A percentile compares a stretch with the other conserved stretches of the same genome.
phyloP scores from a whole-genome alignment of 257 asterid species.

The Solanum paucissectum region DNA sequence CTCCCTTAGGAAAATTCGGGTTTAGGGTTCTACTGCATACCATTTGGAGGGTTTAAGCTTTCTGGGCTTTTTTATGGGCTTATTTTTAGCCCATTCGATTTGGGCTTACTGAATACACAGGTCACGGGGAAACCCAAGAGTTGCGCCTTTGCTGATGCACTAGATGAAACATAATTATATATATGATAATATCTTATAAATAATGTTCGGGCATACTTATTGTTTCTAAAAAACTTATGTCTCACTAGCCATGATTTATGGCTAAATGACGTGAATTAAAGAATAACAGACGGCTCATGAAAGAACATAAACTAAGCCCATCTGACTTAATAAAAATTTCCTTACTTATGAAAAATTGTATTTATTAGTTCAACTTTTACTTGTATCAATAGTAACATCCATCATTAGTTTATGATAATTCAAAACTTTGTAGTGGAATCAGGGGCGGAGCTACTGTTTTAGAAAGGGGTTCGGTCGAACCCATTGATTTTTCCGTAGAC shows the following conservation, averaged over 20 bases:
- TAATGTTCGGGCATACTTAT: neutral
- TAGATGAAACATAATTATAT: no score
- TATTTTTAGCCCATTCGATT: neutral
- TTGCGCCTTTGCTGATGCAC: neutral
- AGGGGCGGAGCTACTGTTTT: no score
- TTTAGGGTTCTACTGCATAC: neutral
- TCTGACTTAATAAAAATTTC: no score
- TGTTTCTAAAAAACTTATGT: neutral
- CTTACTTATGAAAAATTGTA: no score
- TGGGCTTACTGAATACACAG: neutral
- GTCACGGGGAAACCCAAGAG: neutral
- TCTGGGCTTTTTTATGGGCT: constrained; percentile 3
- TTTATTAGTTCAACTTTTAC: neutral
- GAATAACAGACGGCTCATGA: neutral
- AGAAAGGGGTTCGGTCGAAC: no score
- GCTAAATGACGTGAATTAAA: neutral
- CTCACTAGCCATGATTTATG: neutral
- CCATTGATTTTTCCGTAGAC: no score
- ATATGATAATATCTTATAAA: neutral
- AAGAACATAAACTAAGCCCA: no score
- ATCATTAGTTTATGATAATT: neutral
- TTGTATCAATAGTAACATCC: neutral
- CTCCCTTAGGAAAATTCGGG: neutral
- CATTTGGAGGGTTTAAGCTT: neutral
- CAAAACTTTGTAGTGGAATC: neutral